phyloP scores from a whole-genome alignment of 306 rosid species.

The Canavalia gladiata region DNA sequence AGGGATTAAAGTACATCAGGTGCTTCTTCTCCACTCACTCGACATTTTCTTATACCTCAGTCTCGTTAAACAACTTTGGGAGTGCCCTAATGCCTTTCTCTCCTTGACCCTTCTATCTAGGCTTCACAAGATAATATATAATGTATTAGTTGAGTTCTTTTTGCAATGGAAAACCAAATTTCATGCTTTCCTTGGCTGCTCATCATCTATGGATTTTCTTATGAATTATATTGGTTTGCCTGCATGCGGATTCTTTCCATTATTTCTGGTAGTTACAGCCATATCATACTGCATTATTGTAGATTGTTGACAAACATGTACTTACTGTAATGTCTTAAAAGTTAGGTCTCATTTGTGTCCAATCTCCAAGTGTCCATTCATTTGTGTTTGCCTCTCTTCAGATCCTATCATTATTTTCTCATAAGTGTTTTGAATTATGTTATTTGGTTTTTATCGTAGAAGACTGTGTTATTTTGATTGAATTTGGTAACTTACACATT shows the following conservation, averaged over 20 bases:
- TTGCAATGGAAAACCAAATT: background rate
- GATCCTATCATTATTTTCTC: conserved; percentile 8
- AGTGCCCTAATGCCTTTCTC: background rate
- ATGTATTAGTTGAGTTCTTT: background rate
- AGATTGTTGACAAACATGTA: conserved; percentile 26
- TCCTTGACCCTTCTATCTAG: background rate
- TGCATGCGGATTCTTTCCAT: conserved; percentile 23
- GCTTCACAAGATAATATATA: background rate
- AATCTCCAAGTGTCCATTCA: conserved; percentile 23
- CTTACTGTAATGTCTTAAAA: conserved; percentile 10
- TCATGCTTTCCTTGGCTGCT: conserved; percentile 12
- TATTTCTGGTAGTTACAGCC: conserved; percentile 10
- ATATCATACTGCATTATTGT: conserved; percentile 11
- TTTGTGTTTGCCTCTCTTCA: background rate
- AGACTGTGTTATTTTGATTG: conserved; percentile 37
- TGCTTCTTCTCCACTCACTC: background rate
- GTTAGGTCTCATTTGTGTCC: conserved; percentile 22
- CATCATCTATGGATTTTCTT: conserved; percentile 14
- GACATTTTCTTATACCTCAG: background rate
- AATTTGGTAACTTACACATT: conserved; percentile 28
- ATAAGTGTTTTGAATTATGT: conserved; percentile 25
- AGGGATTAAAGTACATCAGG: too few species aligned
- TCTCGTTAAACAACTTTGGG: background rate
- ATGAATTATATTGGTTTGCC: conserved; percentile 7
- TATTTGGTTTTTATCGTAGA: background rate